Base-by-base conservation (phyloP, 768 basidiomycete genomes). In the Pleurotus pulmonarius region DNA sequence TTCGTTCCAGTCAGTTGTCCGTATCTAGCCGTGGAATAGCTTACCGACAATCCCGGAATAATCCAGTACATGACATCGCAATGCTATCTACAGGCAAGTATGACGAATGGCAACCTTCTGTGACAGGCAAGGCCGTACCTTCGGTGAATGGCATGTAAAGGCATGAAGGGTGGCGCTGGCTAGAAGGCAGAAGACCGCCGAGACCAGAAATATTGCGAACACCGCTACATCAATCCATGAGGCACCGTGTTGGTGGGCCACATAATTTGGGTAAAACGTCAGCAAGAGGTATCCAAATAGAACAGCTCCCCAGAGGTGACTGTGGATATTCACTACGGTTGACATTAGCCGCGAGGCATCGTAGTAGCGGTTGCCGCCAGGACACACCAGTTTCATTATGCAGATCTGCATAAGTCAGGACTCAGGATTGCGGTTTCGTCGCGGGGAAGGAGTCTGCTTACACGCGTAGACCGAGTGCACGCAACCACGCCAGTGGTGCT, bases 281-380 rank as follows among this genome's bases (percentile, higher is more conserved):
- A 66, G 63, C 37, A 87, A 72, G 53, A 88, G 70, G 66, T 77
- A 76, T 13, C 72, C 63, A 65, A 90, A 91, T 22, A 90, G 63
- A 3, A 82, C 64, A 29, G 86, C 83, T 24, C 85, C 89, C 73
- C 83, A 80, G 6, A 93, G 73, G 66, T 94, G 93, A 58, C 80
- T 88, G 69, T 92, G 88, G 46, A 94, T 92, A 70, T 95, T 95
- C 56, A 94, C 91, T 90, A 64, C 15, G 46, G 8, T 20, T 43
- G 37, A 15, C 38, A 24, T 53, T 25, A 53, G 51, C 51, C 51
- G 41, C 34, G 20, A 58, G 12, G 24, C 40, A 61, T 55, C 37
- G 53, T 59, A 45, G 47, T 34, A 16, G 34, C 29, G 9, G 22
- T 25, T 24, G 56, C 54, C 54, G 47, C 25, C 52, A 52, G 22